Evolutionary conservation across 2,329 filamentous ascomycete genomes (phyloP), one percentile per base, ranked within the genome.

Genomic region (Stemphylium vesicarium): DNA sequence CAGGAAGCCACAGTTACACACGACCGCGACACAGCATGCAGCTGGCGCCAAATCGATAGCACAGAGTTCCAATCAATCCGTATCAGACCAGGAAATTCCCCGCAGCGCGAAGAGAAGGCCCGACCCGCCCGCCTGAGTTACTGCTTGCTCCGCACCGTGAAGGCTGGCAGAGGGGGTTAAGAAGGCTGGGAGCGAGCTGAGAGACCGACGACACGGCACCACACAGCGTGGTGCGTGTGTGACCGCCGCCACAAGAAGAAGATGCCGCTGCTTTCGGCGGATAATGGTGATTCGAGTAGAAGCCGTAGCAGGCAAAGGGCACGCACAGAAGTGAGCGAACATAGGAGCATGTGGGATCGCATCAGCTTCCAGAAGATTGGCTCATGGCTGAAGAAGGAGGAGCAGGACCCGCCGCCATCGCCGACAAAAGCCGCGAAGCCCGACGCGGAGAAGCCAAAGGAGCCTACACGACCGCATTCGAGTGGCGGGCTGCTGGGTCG

Each of bases 361-460:
- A 64, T 75, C 52, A 72, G 64, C 48, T 62, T 77, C 39, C 73
- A 77, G 59, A 75, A 73, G 68, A 72, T 78, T 59, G 74, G 75
- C 42, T 72, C 66, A 43, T 78, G 75, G 75, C 57, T 77, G 61
- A 75, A 70, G 67, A 71, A 70, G 49, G 75, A 78, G 24, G 75
- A 77, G 37, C 73, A 71, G 26, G 68, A 69, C 18, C 64, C 62
- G 9, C 60, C 66, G 8, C 60, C 62, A 35, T 51, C 59, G 13
- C 53, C 54, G 2, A 65, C 62, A 20, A 55, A 44, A 36, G 9
- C 36, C 15, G 39, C 39, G 49, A 54, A 54, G 48, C 33, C 31
- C 38, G 29, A 22, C 32, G 36, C 53, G n/a, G 53, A 56, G n/a
- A 43, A 46, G 20, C 39, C 37, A 35, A 73, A 75, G 63, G 72